Percentiles rank a stretch among this genome's conserved stretches.
Evolutionary conservation across 176 grass and related monocot species (phyloP).

Genomic region (Avena atlantica): DNA sequence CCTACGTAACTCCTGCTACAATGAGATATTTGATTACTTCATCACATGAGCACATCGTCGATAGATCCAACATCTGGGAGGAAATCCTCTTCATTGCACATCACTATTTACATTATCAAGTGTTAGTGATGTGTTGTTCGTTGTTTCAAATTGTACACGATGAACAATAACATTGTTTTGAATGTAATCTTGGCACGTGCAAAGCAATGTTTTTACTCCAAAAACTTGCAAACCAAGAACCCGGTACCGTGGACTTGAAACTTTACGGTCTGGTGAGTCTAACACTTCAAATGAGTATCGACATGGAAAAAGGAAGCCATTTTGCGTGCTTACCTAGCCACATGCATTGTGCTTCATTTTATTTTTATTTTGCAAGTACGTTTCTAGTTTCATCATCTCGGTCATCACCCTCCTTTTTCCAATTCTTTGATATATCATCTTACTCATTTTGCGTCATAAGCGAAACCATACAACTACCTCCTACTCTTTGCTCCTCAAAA

Average conservation of each 20-base stretch:
- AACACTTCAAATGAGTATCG: neutral
- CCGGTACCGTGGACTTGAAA: neutral
- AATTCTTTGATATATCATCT: neutral
- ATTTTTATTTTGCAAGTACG: neutral
- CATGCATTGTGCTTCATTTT: neutral
- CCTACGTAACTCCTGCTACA: neutral
- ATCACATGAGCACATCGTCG: neutral
- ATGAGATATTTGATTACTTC: neutral
- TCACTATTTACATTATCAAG: neutral
- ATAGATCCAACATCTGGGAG: neutral
- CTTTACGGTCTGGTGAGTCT: neutral
- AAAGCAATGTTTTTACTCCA: neutral
- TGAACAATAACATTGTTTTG: too few relatives aligned
- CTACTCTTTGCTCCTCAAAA: too few relatives aligned
- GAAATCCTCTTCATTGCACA: neutral
- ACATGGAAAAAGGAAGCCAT: neutral
- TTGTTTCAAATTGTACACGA: too few relatives aligned
- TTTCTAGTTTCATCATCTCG: neutral
- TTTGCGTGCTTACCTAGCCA: neutral
- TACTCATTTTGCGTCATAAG: neutral
- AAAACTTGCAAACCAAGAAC: neutral
- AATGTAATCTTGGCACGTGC: too few relatives aligned
- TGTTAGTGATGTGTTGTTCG: too few relatives aligned
- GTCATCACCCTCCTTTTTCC: neutral
- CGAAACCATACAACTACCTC: too few relatives aligned